Conservation (phyloP, 2,329 filamentous ascomycete species). For the Ambrosiella xylebori region DNA sequence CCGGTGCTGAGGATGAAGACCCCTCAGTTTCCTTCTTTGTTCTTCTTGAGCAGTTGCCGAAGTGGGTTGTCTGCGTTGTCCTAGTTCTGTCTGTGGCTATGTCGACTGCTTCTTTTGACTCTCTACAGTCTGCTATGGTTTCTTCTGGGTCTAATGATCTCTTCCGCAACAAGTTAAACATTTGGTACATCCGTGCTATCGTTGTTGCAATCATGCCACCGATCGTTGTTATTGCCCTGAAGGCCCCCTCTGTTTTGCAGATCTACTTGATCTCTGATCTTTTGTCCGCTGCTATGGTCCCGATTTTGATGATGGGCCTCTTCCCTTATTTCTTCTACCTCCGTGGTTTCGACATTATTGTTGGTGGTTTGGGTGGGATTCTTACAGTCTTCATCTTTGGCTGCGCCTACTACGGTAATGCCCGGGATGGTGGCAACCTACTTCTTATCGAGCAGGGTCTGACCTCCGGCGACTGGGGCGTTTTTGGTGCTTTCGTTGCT, state of each 20-base stretch:
- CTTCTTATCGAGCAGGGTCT: constrained; percentile 57
- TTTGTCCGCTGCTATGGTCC: constrained; percentile 58
- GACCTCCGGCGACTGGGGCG: constrained; percentile 63
- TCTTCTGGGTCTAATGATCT: constrained; percentile 72
- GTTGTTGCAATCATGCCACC: constrained; percentile 62
- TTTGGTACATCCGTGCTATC: constrained; percentile 52
- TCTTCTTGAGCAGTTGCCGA: constrained; percentile 52
- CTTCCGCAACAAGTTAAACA: constrained; percentile 63
- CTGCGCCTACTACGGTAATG: constrained; percentile 57
- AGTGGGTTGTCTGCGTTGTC: constrained; percentile 68
- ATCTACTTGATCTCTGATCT: constrained; percentile 73
- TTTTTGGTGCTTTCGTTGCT: constrained; percentile 67
- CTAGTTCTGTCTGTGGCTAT: constrained; percentile 66
- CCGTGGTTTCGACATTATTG: constrained; percentile 64
- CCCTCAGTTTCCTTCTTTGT: constrained; percentile 58
- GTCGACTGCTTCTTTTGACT: constrained; percentile 64
- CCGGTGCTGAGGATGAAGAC: constrained; percentile 39
- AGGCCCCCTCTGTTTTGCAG: constrained; percentile 56
- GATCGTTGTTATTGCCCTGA: constrained; percentile 55
- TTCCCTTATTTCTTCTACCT: constrained; percentile 56
- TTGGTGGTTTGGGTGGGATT: constrained; percentile 61
- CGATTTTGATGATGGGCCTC: constrained; percentile 57
- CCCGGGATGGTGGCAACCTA: constrained; percentile 43
- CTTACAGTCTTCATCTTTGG: constrained; percentile 70
- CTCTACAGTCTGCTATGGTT: constrained; percentile 67